Percentiles rank a stretch among this genome's conserved stretches.
Conservation (phyloP, 1,139 yeast species). For the Meyerozyma elateridarum region DNA sequence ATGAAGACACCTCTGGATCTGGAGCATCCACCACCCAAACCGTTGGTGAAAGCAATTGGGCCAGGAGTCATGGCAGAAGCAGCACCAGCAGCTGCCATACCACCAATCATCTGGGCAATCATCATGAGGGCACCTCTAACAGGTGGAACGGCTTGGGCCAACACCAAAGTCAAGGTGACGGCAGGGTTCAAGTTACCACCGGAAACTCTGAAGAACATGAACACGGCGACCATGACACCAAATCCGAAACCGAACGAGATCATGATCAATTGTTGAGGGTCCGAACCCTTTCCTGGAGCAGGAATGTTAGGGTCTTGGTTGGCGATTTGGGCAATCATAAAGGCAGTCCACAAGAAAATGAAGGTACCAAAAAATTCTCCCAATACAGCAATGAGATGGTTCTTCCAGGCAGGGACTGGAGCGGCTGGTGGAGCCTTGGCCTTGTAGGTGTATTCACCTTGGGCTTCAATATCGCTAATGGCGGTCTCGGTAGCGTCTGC, state of each 20-base stretch:
- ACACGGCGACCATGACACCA: slow-evolving; percentile 73
- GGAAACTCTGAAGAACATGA: slow-evolving; percentile 71
- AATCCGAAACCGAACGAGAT: slow-evolving; percentile 87
- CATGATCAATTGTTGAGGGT: slow-evolving; percentile 69
- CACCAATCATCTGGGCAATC: slow-evolving; percentile 70
- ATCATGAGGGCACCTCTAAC: slow-evolving; percentile 64
- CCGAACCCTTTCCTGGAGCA: slow-evolving; percentile 35
- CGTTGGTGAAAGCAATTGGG: slow-evolving; percentile 63
- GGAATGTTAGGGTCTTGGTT: slow-evolving; percentile 55
- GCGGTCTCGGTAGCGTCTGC: slow-evolving; percentile 5
- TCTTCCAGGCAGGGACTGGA: slow-evolving; percentile 23
- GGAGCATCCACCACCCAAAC: slow-evolving; percentile 69
- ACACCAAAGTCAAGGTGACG: slow-evolving; percentile 67
- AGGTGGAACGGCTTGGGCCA: slow-evolving; percentile 72
- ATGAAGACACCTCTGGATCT: slow-evolving; percentile 73
- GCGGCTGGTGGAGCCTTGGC: slow-evolving; percentile 5
- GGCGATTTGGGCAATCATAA: slow-evolving; percentile 79
- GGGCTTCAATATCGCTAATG: slow-evolving; percentile 6
- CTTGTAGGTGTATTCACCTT: slow-evolving; percentile 3
- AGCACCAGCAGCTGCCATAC: slow-evolving; percentile 92
- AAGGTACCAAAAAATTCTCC: slow-evolving; percentile 69
- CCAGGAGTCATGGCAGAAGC: slow-evolving; percentile 89
- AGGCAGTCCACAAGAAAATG: slow-evolving; percentile 78
- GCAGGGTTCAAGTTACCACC: slow-evolving; percentile 94
- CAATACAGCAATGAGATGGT: slow-evolving; percentile 31